Conservation (phyloP, 2,329 filamentous ascomycete genomes). For the Ascochyta viciae-villosae region DNA sequence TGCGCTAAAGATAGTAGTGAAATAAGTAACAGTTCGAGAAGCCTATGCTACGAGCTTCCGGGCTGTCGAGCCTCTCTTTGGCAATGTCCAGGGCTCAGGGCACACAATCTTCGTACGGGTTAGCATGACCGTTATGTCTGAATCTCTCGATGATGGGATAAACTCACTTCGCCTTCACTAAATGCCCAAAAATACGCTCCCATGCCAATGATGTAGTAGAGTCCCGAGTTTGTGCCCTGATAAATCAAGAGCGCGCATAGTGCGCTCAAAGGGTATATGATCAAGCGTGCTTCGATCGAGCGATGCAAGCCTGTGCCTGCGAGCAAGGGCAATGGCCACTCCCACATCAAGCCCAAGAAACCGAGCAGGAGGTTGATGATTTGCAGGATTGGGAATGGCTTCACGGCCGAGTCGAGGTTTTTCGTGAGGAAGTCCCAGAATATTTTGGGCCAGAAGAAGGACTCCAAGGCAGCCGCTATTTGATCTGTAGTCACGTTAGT, state of each 20-base stretch:
- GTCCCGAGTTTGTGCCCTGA: conserved; percentile 87
- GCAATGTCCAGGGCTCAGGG: conserved; percentile 59
- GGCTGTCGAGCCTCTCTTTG: conserved; percentile 50
- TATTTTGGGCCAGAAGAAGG: conserved; percentile 98
- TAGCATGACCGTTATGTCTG: conserved; percentile 6
- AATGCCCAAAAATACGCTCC: conserved; percentile 95
- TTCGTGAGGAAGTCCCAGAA: conserved; percentile 97
- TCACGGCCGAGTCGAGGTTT: conserved; percentile 84
- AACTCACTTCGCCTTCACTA: conserved; percentile 90
- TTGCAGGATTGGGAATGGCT: conserved; percentile 86
- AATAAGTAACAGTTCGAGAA: background rate
- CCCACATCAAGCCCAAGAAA: conserved; percentile 79
- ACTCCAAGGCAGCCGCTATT: conserved; percentile 80
- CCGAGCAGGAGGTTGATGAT: conserved; percentile 88
- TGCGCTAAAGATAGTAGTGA: conserved; percentile 6
- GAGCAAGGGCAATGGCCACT: conserved; percentile 82
- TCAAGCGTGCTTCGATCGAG: conserved; percentile 84
- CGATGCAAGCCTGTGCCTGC: conserved; percentile 82
- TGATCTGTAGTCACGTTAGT: conserved; percentile 68
- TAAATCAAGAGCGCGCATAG: conserved; percentile 81
- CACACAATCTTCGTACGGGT: conserved; percentile 52
- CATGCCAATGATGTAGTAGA: conserved; percentile 90
- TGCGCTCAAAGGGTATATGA: conserved; percentile 80
- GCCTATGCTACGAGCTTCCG: conserved; percentile 29
- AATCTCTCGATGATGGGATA: background rate